Evolutionary conservation across 2,329 filamentous ascomycete species (phyloP).

Genomic region (Calonectria ilicicola): DNA sequence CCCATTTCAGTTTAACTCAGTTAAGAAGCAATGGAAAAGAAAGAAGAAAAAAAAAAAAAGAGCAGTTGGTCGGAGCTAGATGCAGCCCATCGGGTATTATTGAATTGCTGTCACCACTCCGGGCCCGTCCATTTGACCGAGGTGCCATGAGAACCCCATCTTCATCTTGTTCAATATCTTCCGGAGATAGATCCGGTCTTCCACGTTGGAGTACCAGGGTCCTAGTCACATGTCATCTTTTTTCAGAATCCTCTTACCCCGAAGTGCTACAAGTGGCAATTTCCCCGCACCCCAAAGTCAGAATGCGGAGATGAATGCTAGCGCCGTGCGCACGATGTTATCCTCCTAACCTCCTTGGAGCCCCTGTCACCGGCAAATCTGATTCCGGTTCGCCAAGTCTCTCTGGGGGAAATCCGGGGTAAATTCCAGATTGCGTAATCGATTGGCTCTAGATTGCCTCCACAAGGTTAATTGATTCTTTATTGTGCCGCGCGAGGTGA

Average conservation of each 20-base stretch:
- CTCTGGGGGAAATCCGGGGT: conserved; percentile 1
- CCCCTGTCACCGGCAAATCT: conserved; percentile 3
- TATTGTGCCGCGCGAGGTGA: not conserved
- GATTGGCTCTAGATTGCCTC: not conserved
- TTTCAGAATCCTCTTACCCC: not conserved
- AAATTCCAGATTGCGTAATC: conserved; percentile 13
- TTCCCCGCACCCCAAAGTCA: not conserved
- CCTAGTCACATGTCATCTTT: not conserved
- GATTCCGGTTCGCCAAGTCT: conserved; percentile 10
- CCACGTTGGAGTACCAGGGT: not conserved
- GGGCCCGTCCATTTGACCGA: not conserved
- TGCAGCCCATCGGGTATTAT: no score
- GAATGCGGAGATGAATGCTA: not conserved
- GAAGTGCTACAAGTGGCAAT: not conserved
- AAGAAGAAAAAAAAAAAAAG: no score
- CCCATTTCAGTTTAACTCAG: no score
- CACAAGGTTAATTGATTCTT: not conserved
- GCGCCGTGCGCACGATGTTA: not conserved
- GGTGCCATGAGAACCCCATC: not conserved
- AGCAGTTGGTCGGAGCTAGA: no score
- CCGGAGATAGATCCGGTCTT: not conserved
- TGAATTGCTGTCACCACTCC: no score
- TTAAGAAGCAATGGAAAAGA: no score
- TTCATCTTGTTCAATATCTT: not conserved
- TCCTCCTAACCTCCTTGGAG: not conserved